Evolutionary conservation across 257 asterid genomes (phyloP), one percentile per base, ranked within the genome.

Genomic region (Fraxinus pennsylvanica): DNA sequence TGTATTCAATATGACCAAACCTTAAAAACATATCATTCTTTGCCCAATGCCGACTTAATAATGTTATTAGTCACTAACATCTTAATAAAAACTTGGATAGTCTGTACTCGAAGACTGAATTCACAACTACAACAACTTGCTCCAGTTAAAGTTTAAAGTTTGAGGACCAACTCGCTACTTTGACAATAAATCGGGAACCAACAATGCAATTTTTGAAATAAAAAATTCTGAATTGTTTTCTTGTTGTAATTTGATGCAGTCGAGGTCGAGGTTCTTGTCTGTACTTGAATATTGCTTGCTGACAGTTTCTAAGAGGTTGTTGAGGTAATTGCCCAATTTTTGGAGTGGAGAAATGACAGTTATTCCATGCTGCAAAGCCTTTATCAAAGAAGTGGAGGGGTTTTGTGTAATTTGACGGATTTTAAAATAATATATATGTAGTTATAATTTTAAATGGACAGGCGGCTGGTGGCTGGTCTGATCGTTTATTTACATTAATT

Each of bases 231-330:
- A 4, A 17, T 30, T 50, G 35, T 25, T 69, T 57, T 47, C 76
- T 75, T 74, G 32, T 76, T 67, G 78, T 6, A n/a, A 65, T 21
- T 54, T 76, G 81, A 67, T 74, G 59, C 81, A 76, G 80, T 73
- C 78, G 43, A 38, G 21, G 81, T 68, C 14, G 29, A 41, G 38
- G 63, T 63, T 38, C 22, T 38, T 27, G 33, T 63, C 36, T 12
- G 17, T 25, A 22, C 27, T 22, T 63, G 69, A 21, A 63, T n/a
- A 76, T 71, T 75, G 80, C 79, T 65, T 73, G 85, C 3, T 84
- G 87, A 86, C 80, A 71, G 79, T 78, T 83, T 84, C 85, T 73
- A 88, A 30, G 85, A 27, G 71, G 79, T 78, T 63, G 86, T 52
- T 78, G 54, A 76, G 67, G 83, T 83, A 1, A 88, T 71, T 84